Percentiles rank a stretch among this genome's conserved stretches.
phyloP scores from a whole-genome alignment of 2,329 filamentous ascomycete genomes.

The Cercospora berteroae region DNA sequence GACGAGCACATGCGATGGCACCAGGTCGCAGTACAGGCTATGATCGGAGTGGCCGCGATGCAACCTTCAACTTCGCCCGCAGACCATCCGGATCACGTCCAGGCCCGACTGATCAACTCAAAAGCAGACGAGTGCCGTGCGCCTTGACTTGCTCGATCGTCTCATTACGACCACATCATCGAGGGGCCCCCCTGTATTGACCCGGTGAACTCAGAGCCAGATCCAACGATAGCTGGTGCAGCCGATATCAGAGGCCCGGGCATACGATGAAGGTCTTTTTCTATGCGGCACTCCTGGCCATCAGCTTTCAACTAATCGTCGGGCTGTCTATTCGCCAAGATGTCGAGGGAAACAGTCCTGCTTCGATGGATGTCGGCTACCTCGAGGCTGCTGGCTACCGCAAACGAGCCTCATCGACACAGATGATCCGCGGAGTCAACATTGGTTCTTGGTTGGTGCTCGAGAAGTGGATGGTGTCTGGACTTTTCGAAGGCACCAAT shows the following conservation, averaged over 20 bases:
- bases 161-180: background rate
- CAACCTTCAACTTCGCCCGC: background rate
- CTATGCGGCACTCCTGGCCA: background rate
- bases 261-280: background rate
- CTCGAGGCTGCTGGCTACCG: background rate
- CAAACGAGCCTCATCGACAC: background rate
- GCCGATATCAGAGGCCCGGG: background rate
- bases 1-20: background rate
- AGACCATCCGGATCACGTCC: background rate
- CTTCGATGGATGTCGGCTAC: background rate
- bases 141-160: background rate
- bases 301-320: background rate
- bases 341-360: background rate
- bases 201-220: background rate
- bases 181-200: background rate
- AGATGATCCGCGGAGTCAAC: conserved; percentile 37
- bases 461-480: conserved; percentile 40
- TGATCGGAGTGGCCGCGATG: background rate
- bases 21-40: background rate
- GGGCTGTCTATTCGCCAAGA: background rate
- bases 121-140: background rate
- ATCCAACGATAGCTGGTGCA: too few species aligned
- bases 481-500: conserved; percentile 37
- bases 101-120: background rate
- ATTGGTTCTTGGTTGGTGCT: conserved; percentile 41